Evolutionary conservation across 1,284 basidiomycete genomes (phyloP), one percentile per base, ranked within the genome.

Genomic region (Cystobasidium pallidum): DNA sequence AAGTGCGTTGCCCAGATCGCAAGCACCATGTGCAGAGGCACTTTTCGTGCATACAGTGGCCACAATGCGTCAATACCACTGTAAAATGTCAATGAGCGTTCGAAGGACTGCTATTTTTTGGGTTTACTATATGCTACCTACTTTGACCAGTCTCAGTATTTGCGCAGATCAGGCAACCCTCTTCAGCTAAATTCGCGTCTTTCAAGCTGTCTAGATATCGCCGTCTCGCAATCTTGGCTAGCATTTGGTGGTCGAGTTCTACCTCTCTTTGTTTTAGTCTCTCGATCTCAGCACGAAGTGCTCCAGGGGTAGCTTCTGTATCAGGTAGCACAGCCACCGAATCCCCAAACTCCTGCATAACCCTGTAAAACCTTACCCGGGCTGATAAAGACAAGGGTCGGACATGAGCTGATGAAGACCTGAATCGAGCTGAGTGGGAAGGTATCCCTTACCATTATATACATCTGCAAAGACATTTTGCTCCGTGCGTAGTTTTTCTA

Each of bases 141-240:
- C 64, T 30, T 43, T 54, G 68, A 11, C 61, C 68, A 34, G 41
- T 52, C 52, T 66, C 67, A 19, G 54, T 36, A 11, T 75, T 74
- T 17, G 55, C 61, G 62, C 76, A 76, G 41, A 77, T 76, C 26
- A 75, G 45, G 45, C 77, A 77, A 0, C 57, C 66, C 8, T 66
- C 55, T 11, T 75, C 76, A 17, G 73, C 73, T 6, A 62, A 41
- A 7, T 64, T 70, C 13, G 61, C 51, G 28, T 58, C 58, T 45
- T 74, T 65, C 43, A 78, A 70, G 24, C 67, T 67, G 17, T 77
- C 75, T 32, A 78, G 73, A 59, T 76, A 78, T 2, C 77, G 74
- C 19, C 73, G 68, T 11, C 73, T 62, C 1, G 64, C 43, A 7
- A 64, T 54, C 61, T 64, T 32, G 0, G 21, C n/a, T 17, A 70